phyloP scores from a whole-genome alignment of 2,329 filamentous ascomycete genomes.

The Neoscytalidium dimidiatum region DNA sequence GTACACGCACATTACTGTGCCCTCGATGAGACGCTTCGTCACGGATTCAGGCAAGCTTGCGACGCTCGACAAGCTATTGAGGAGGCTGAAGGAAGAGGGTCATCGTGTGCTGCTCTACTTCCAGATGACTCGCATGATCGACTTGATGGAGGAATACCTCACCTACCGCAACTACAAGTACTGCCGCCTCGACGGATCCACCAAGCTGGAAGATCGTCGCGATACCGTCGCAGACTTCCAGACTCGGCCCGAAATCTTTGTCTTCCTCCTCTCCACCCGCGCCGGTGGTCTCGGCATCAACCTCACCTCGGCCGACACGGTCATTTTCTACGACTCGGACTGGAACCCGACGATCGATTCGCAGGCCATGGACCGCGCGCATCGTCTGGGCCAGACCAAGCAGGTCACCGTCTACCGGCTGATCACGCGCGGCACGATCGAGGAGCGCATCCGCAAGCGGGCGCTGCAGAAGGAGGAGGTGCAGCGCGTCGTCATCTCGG shows the following conservation, averaged over 20 bases:
- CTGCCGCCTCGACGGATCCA: conserved; percentile 92
- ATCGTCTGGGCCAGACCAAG: conserved; percentile 92
- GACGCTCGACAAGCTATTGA: conserved; percentile 82
- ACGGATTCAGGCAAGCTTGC: conserved; percentile 97
- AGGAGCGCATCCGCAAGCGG: conserved; percentile 95
- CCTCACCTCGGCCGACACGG: conserved; percentile 90
- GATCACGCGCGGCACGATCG: conserved; percentile 94
- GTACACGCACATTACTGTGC: conserved; percentile 89
- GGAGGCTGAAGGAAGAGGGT: conserved; percentile 85
- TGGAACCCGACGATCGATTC: conserved; percentile 99
- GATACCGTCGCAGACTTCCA: conserved; percentile 98
- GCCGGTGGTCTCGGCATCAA: conserved; percentile 98
- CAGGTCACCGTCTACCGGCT: conserved; percentile 98
- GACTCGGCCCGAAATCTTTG: conserved; percentile 89
- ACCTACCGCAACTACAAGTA: conserved; percentile 99
- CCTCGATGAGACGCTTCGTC: conserved; percentile 96
- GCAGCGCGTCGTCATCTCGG: conserved; percentile 93
- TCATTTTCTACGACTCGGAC: conserved; percentile 99
- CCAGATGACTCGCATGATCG: conserved; percentile 99
- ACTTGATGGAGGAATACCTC: conserved; percentile 97
- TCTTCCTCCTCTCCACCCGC: conserved; percentile 93
- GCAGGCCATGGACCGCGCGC: conserved; percentile 97
- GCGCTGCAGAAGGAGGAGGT: conserved; percentile 98
- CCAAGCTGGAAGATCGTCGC: conserved; percentile 93
- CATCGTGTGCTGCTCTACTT: conserved; percentile 97